Conservation (phyloP, 75 land plant species). For the Isoetes taiwanensis region DNA sequence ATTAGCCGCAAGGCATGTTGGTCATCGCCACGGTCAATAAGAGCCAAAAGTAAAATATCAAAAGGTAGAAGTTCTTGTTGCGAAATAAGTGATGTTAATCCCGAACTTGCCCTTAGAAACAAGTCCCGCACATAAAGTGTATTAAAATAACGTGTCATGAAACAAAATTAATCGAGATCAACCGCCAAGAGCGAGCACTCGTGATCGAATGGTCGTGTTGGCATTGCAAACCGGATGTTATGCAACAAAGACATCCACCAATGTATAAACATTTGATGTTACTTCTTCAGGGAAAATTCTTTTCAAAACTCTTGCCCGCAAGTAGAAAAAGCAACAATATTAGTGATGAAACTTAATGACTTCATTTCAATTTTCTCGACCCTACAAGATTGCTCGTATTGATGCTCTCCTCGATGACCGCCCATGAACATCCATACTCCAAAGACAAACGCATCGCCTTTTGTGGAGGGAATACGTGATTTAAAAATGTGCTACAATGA, state of each 20-base stretch:
- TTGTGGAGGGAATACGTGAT: too few relatives aligned
- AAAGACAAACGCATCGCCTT: too few relatives aligned
- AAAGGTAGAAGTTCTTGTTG: conserved; percentile 80
- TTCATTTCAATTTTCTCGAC: too few relatives aligned
- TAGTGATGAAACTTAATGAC: not conserved
- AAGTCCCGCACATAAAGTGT: conserved; percentile 49
- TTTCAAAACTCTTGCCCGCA: conserved; percentile 70
- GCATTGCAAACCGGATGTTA: conserved; percentile 62
- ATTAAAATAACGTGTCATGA: too few relatives aligned
- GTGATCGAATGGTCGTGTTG: conserved; percentile 63
- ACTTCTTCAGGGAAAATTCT: conserved; percentile 97
- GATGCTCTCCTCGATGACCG: conserved; percentile 66
- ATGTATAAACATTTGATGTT: conserved; percentile 76
- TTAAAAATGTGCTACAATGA: too few relatives aligned
- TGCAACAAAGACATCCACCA: conserved; percentile 97
- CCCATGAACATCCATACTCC: conserved; percentile 96
- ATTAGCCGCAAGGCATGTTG: conserved; percentile 80
- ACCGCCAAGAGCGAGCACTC: not conserved
- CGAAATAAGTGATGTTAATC: conserved; percentile 71
- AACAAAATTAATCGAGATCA: not conserved
- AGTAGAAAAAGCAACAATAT: too few relatives aligned
- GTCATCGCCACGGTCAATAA: conserved; percentile 94
- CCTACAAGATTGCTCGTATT: conserved; percentile 71
- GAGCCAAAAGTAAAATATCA: conserved; percentile 86
- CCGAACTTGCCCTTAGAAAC: conserved; percentile 48